Percentiles rank a stretch among this genome's conserved stretches.
Evolutionary conservation across 2,329 filamentous ascomycete species (phyloP).

Genomic region (Penicillium decumbens): DNA sequence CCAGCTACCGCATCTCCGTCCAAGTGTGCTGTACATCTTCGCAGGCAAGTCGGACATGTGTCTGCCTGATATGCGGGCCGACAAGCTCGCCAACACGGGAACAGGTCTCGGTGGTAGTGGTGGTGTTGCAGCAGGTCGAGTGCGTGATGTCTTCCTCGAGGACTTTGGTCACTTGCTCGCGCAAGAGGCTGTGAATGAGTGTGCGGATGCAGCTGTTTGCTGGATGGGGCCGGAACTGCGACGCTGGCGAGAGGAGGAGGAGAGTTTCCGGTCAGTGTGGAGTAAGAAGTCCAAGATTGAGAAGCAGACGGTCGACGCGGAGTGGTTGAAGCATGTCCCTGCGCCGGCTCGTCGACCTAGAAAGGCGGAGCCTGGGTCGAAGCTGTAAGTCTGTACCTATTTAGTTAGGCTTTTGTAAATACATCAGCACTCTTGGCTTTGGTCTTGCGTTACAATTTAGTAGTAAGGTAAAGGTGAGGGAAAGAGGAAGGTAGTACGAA

Average conservation of each 20-base stretch:
- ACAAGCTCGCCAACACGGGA: conserved; percentile 42
- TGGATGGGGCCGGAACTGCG: conserved; percentile 58
- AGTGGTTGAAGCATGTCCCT: conserved; percentile 47
- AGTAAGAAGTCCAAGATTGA: conserved; percentile 46
- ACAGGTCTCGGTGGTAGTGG: conserved; percentile 40
- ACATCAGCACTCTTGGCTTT: neutral
- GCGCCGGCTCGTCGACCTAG: conserved; percentile 27
- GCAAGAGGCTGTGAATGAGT: conserved; percentile 68
- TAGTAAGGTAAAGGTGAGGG: no score
- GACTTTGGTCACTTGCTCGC: conserved; percentile 74
- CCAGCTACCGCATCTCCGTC: conserved; percentile 42
- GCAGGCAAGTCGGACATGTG: conserved; percentile 43
- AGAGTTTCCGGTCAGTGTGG: conserved; percentile 54
- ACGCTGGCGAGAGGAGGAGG: conserved; percentile 56
- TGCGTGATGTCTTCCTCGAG: conserved; percentile 61
- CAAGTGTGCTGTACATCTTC: conserved; percentile 46
- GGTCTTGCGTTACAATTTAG: no score
- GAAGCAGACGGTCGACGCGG: conserved; percentile 55
- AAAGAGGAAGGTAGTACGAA: no score
- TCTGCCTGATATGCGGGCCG: conserved; percentile 35
- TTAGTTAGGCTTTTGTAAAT: neutral
- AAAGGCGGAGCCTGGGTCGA: conserved; percentile 22
- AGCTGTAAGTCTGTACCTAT: conserved; percentile 21
- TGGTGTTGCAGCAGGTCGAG: conserved; percentile 62
- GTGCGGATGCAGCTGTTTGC: conserved; percentile 56